Evolutionary conservation across 257 asterid genomes (phyloP).

Genomic region (Echium plantagineum): DNA sequence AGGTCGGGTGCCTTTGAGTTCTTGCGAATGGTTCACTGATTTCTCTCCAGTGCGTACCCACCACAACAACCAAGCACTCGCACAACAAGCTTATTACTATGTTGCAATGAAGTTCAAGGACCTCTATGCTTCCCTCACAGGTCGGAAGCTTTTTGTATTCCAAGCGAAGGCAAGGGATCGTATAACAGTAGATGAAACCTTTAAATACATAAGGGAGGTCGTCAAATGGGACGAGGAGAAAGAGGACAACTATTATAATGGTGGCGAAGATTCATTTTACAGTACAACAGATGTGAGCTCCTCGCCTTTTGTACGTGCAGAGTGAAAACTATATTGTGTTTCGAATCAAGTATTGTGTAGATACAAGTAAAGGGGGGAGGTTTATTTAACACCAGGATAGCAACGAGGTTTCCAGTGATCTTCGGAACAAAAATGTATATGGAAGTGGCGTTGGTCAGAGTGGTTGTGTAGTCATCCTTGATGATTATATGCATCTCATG

Average conservation of each 20-base stretch:
- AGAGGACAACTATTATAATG: conserved; percentile 17
- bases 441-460: not conserved
- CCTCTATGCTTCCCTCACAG: conserved; percentile 38
- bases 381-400: too few species aligned
- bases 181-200: conserved; percentile 38
- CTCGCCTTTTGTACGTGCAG: conserved; percentile 9
- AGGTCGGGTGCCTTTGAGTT: conserved; percentile 38
- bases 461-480: not conserved
- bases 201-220: conserved; percentile 42
- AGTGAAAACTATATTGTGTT: conserved; percentile 1
- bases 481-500: not conserved
- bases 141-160: conserved; percentile 51
- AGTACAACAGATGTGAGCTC: conserved; percentile 25
- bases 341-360: not conserved
- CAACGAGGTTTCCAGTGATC: not conserved
- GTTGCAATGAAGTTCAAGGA: conserved; percentile 53
- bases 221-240: conserved; percentile 52
- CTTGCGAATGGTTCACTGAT: conserved; percentile 58
- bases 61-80: conserved; percentile 29
- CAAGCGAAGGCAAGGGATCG: conserved; percentile 29
- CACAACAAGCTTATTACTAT: conserved; percentile 49
- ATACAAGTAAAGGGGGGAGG: not conserved
- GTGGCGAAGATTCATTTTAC: conserved; percentile 24
- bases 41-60: conserved; percentile 41
- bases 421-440: not conserved